Evolutionary conservation across 352 stramenopile species (phyloP), one percentile per base, ranked within the genome.

Genomic region (Hyaloperonospora arabidopsidis): DNA sequence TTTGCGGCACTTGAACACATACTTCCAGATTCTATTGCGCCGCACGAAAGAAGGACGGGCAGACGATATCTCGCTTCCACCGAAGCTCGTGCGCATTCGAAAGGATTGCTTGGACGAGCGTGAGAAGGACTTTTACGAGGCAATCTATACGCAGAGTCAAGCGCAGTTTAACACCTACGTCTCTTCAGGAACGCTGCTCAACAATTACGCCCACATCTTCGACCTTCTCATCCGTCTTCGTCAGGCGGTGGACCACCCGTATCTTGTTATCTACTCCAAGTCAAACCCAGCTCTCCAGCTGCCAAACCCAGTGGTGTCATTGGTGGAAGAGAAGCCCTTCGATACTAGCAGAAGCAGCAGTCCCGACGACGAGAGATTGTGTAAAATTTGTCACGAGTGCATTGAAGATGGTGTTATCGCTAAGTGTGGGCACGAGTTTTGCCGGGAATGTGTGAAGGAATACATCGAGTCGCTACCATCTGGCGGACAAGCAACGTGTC

Each of bases 171-270:
- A 98, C 76, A 97, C 97, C 10, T 99, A 98, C 64, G 93, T 99
- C 19, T 87, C 91, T 32, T 87, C 82, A 15, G 97, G 97, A 13
- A 99, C 96, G 48, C 66, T 99, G 18, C 71, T 99, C n/a, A 98
- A 99, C 83, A 99, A 99, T 68, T 99, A 99, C 64, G 96, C 96
- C 11, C 95, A 98, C 84, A 91, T 99, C 58, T 98, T 99, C 73
- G 96, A 96, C 58, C 82, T 99, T 15, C 74, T 99, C 1, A 98
- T 98, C 36, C 89, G 96, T 2, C 88, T 99, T 58, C 88, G 97
- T 2, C 96, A 99, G 73, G 92, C 93, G 12, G 93, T 99, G 2
- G 96, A 99, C 66, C 97, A 99, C 65, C 97, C 97, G 11, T 99
- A 99, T 68, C 76, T 99, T 12, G 97, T 93, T 12, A 94, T 89